These are phyloP conservation scores for Pythium folliculosum DNA, from an alignment of 352 stramenopile species.

Conservation along the genomic window DNA sequence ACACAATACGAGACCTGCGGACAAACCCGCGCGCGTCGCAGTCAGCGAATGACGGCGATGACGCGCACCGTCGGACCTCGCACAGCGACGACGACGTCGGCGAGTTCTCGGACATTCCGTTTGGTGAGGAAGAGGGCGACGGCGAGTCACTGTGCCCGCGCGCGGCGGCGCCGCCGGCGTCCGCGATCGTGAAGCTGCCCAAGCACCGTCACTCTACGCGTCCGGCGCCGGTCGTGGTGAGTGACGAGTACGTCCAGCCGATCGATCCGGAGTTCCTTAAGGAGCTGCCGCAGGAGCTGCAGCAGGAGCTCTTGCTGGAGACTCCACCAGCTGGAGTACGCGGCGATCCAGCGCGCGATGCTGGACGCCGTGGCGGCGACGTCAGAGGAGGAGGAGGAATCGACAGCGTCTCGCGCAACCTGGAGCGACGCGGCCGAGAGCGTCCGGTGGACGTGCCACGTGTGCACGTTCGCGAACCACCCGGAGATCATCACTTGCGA, in stretches of 20 bases:
- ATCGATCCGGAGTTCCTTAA: conserved; percentile 57
- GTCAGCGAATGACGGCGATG: not conserved
- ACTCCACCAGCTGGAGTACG: too few relatives aligned
- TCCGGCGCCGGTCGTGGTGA: not conserved
- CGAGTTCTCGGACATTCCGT: conserved; percentile 25
- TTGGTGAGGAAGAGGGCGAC: conserved; percentile 20
- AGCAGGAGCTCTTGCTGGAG: conserved; percentile 38
- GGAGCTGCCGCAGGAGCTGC: conserved; percentile 55
- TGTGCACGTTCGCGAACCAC: conserved; percentile 86
- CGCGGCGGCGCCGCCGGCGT: not conserved
- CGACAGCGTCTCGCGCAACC: too few relatives aligned
- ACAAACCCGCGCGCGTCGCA: not conserved
- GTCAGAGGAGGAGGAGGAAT: not conserved
- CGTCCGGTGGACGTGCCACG: conserved; percentile 56
- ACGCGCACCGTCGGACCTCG: not conserved
- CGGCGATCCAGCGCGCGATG: conserved; percentile 29
- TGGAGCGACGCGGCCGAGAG: not conserved
- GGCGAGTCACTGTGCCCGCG: conserved; percentile 13
- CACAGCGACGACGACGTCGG: conserved; percentile 18
- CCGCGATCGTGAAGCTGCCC: conserved; percentile 32
- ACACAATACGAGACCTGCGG: not conserved
- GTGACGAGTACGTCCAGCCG: not conserved
- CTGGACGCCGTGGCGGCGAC: not conserved
- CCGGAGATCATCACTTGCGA: conserved; percentile 54
- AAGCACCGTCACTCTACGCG: not conserved